Percentiles rank a stretch among this genome's conserved stretches.
Conservation (phyloP, 2,329 filamentous ascomycete species). For the Fusarium sp. region DNA sequence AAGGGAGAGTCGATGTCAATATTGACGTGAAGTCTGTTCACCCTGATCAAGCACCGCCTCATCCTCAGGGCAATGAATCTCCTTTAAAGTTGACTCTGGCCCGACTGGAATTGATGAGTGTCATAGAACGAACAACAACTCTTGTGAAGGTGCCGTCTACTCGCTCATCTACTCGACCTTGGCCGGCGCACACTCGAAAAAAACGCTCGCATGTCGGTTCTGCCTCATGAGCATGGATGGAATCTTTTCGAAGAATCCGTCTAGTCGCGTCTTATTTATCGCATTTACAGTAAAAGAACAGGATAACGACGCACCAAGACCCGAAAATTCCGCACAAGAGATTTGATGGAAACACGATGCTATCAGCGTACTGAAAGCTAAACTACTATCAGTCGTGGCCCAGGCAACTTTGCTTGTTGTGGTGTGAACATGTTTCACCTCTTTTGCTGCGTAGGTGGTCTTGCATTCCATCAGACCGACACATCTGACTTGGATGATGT, state of each 20-base stretch:
- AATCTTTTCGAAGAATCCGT: background rate
- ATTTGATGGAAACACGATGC: background rate
- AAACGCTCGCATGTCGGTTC: background rate
- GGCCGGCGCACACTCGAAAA: background rate
- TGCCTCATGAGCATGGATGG: background rate
- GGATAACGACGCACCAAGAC: background rate
- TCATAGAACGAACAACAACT: background rate
- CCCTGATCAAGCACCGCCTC: background rate
- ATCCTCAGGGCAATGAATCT: constrained; percentile 7
- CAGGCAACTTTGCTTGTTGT: constrained; percentile 11
- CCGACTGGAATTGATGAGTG: constrained; percentile 2
- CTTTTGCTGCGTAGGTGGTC: background rate
- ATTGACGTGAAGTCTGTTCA: background rate
- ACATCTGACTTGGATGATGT: background rate
- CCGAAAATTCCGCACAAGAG: background rate
- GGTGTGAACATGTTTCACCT: constrained; percentile 32
- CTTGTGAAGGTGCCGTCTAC: background rate
- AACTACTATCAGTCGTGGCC: background rate
- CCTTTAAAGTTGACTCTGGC: constrained; percentile 3
- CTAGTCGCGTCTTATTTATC: background rate
- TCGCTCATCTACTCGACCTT: background rate
- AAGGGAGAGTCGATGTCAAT: constrained; percentile 23
- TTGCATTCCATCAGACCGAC: constrained; percentile 29
- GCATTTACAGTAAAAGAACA: background rate
- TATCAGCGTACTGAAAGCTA: background rate